Conservation (phyloP, 2,329 filamentous ascomycete genomes). For the Xylariales sp. region DNA sequence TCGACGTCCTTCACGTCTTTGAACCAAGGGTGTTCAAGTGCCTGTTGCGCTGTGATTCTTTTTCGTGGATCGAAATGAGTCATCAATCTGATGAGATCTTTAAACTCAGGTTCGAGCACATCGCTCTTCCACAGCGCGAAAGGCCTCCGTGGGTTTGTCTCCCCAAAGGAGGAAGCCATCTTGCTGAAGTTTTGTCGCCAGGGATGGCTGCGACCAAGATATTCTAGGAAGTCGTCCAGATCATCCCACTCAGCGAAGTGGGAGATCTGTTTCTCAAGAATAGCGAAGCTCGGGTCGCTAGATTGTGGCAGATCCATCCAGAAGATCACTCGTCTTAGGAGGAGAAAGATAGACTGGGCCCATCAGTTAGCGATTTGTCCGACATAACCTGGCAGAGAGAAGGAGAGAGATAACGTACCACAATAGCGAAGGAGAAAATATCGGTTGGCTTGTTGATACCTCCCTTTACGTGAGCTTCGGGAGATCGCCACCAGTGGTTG, state of each 20-base stretch:
- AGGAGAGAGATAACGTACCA: conserved; percentile 24
- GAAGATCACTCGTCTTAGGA: conserved; percentile 36
- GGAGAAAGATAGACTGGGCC: conserved; percentile 38
- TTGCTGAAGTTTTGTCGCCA: conserved; percentile 32
- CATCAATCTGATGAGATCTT: conserved; percentile 33
- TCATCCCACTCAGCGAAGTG: conserved; percentile 39
- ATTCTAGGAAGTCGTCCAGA: conserved; percentile 33
- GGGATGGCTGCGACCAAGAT: conserved; percentile 33
- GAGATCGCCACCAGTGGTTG: conserved; percentile 41
- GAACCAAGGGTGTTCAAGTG: conserved; percentile 29
- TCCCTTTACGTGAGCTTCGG: conserved; percentile 36
- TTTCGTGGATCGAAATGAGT: conserved; percentile 33
- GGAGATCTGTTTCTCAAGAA: conserved; percentile 41
- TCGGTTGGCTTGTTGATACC: conserved; percentile 33
- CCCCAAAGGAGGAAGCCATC: conserved; percentile 32
- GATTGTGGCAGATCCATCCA: conserved; percentile 27
- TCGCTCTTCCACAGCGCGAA: conserved; percentile 34
- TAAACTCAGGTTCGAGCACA: conserved; percentile 31
- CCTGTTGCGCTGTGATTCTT: conserved; percentile 33
- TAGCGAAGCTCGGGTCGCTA: conserved; percentile 31
- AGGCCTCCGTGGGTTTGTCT: conserved; percentile 35
- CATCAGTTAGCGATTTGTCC: conserved; percentile 11
- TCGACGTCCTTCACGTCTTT: conserved; percentile 8
- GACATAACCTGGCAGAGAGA: conserved; percentile 1
- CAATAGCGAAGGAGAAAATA: conserved; percentile 39